Base-by-base conservation (phyloP, 2,329 filamentous ascomycete species). In the Aspergillus sp. region DNA sequence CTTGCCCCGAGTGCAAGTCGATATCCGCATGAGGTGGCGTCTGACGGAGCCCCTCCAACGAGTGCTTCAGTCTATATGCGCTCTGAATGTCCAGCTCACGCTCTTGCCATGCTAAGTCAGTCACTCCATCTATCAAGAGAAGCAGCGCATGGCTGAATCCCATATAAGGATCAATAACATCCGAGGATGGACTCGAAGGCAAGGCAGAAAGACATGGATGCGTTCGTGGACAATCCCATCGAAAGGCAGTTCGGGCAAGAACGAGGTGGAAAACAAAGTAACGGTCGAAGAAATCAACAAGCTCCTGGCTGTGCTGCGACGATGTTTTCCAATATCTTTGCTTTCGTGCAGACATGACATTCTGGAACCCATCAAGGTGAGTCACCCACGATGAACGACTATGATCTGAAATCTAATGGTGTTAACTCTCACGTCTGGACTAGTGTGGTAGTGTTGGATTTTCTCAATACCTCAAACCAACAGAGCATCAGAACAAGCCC, bases 221-320 rank as follows among this genome's bases (percentile, higher is more conserved):
- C 5, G 5, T 17, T 15, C 13, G 30, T 32, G 17, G 17, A 10
- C 59, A 51, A 5, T 64, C 60, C 17, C 66, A 54, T 5, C 61
- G 60, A 52, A 71, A 71, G 3, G 66, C 59, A 1, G 69, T 70
- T 10, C 68, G 64, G 8, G 70, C 70, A 25, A 72, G 60, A n/a
- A 72, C 69, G 10, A 70, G 52, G 19, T 71, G 68, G 41, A 72
- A 70, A 5, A 62, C 64, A 36, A 71, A 71, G 48, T 72, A 71
- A 2, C 64, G 66, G 23, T 66, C 66, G 38, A 70, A 69, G 59
- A 72, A 71, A 15, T 62, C 57, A 4, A 60, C 36, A 19, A 71
- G 25, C 15, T 66, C 63, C 32, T 63, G 61, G 36, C 61, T 68
- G 25, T 65, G 65, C 32, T 10, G 10, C 36, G 48, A 71, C 1